Evolutionary conservation across 140 eudicot species (phyloP).

Genomic region (Flaveria floridana): DNA sequence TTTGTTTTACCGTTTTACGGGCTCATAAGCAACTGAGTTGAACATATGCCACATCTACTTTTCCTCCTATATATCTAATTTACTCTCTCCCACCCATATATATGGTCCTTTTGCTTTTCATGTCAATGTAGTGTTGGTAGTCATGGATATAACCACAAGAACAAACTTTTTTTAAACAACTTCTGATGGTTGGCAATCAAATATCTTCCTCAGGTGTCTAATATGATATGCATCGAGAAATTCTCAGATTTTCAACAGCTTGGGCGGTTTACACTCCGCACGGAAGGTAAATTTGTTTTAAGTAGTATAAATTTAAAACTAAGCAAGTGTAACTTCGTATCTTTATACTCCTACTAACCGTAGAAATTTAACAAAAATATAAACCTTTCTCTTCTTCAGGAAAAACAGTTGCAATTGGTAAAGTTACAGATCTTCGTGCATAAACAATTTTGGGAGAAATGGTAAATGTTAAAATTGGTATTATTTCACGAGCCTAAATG

Average conservation of each 20-base stretch:
- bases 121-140: neutral
- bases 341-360: neutral
- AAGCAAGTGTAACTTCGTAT: neutral
- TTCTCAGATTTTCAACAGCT: slow-evolving; percentile 85
- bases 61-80: too few species aligned
- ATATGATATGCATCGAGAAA: slow-evolving; percentile 79
- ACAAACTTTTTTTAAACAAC: neutral
- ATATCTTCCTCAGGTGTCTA: slow-evolving; percentile 52
- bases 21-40: too few species aligned
- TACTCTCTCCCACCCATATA: too few species aligned
- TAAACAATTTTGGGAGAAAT: slow-evolving; percentile 37
- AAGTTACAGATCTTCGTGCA: slow-evolving; percentile 54
- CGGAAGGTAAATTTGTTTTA: slow-evolving; percentile 56
- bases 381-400: slow-evolving; percentile 40
- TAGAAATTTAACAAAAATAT: neutral
- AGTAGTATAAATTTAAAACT: neutral
- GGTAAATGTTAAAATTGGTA: slow-evolving; percentile 13
- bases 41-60: too few species aligned
- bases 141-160: too few species aligned
- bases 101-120: neutral
- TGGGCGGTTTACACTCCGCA: slow-evolving; percentile 93
- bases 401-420: slow-evolving; percentile 92
- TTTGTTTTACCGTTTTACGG: too few species aligned
- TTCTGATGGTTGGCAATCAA: neutral
- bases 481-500: neutral